Evolutionary conservation across 441 rosid genomes (phyloP), one percentile per base, ranked within the genome.

Genomic region (Arabidopsis lyrata): DNA sequence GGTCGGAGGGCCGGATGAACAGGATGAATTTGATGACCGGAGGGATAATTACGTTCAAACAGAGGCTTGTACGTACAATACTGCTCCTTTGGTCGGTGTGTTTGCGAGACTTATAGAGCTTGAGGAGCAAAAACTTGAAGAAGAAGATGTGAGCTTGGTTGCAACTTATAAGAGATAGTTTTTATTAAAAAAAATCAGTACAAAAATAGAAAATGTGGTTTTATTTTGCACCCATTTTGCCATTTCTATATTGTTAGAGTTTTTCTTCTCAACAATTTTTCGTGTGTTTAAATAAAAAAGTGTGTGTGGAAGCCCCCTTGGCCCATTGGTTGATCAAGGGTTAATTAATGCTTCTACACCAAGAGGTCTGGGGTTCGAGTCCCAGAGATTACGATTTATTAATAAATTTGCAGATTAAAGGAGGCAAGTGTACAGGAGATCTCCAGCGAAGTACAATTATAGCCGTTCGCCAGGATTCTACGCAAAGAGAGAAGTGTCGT

Each of bases 51-150:
- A 81, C 7, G 79, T 89, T 87, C 98, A 92, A 82, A 90, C 99
- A 0, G 99, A 95, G 85, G 99, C 98, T 38, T 95, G 98, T 86
- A 92, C 98, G 8, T 92, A 95, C 15, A 92, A 95, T 68, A 92
- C 99, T 14, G 99, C 98, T 1, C 99, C 98, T 34, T 80, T 95
- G 78, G 91, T 95, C 0, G 98, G 98, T 50, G 85, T 95, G 63
- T 88, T 95, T 50, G 98, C 98, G 3, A 89, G 80, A 82, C 66
- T 92, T 53, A 44, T 70, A 64, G 80, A 77, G 72, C 74, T 87
- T 47, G 90, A 85, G 77, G 85, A 80, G 13, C 84, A 65, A 55
- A 73, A 78, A 68, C 73, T 69, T 50, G 80, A 70, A 66, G 72
- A 72, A 24, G 70, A 68, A 8, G 63, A 81, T 78, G 72, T 63